Evolutionary conservation across 257 asterid genomes (phyloP), one percentile per base, ranked within the genome.

Genomic region (Perilla frutescens): DNA sequence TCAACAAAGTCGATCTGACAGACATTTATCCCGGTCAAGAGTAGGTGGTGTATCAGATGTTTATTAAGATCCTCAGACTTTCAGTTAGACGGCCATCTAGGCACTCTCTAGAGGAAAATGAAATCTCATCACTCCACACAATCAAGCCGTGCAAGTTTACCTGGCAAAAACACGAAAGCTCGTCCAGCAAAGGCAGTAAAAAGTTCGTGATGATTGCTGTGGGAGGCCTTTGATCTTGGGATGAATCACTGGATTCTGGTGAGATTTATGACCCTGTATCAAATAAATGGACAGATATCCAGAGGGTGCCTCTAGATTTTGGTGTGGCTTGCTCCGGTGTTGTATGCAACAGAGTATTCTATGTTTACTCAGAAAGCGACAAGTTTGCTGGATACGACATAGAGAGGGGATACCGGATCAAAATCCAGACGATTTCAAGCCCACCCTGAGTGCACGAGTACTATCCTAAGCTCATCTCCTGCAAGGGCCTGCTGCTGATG

Each of bases 161-260:
- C 7, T 78, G 80, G 75, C 91, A 81, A 75, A 93, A 84, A 73
- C 53, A 70, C 1, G 89, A 76, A 65, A 80, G 66, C 43, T 66
- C 86, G 2, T 74, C 77, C 44, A 66, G 59, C 75, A 86, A 83
- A 79, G 84, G 81, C 70, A 49, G 80, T 47, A 84, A 51, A 59
- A 87, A 84, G 70, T 85, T 85, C 69, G 79, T 91, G 48, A 31
- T 94, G 81, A 87, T 94, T 20, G 96, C 90, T 2, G 97, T 95
- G 6, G 99, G 98, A 73, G 99, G 99, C 37, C 94, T 85, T 20
- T 98, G 99, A 60, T 77, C 92, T 15, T 95, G 96, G 98, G 97
- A 95, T 6, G 98, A 92, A 71, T 88, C 96, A 0, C 62, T 95
- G 61, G 92, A 91, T 80, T 81, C 97, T 0, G 88, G 87, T n/a